Base-by-base conservation (phyloP, 108 stramenopile species). In the Pseudonitzschia pungens region DNA sequence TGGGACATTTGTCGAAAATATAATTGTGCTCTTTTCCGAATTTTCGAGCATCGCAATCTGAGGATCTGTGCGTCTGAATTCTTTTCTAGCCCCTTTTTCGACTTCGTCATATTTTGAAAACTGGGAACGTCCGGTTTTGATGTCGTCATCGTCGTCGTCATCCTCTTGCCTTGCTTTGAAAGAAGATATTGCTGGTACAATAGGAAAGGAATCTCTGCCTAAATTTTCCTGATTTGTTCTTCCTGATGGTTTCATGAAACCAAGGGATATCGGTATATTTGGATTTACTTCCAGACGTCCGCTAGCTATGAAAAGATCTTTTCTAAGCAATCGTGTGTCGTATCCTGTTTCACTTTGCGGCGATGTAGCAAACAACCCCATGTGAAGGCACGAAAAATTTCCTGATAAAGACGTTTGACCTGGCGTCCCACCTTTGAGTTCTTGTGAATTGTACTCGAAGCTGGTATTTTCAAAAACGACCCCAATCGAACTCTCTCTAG, bases 111-210 rank as follows among this genome's bases (percentile, higher is more conserved):
- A 1, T 14, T 67, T 40, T 10, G 10, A 11, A 24, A 59, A 59
- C 7, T 59, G 22, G 15, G 18, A 58, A 14, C 27, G 57, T 20
- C 7, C 27, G 15, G 18, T 14, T 28, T 58, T 24, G 20, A 56
- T 57, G 32, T 86, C 86, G 4, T 83, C 81, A 62, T 87, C 89
- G 4, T 83, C 81, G 56, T 87, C 89, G 53, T 94, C 90, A 66
- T 80, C 83, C 51, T 89, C 84, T 78, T 94, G 89, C 20, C 86
- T 73, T 28, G 88, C 84, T 62, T 92, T 94, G 53, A 89, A 84
- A 14, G 89, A 87, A 28, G 90, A 88, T 28, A 94, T 81, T 18
- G 86, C 67, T 16, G 88, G 83, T 11, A 88, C 81, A 27, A 81
- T 70, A 12, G 92, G 90, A 70, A 93, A 89, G 20, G 59, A 48